Conservation (phyloP, 768 basidiomycete species). For the Psilocybe sp. region DNA sequence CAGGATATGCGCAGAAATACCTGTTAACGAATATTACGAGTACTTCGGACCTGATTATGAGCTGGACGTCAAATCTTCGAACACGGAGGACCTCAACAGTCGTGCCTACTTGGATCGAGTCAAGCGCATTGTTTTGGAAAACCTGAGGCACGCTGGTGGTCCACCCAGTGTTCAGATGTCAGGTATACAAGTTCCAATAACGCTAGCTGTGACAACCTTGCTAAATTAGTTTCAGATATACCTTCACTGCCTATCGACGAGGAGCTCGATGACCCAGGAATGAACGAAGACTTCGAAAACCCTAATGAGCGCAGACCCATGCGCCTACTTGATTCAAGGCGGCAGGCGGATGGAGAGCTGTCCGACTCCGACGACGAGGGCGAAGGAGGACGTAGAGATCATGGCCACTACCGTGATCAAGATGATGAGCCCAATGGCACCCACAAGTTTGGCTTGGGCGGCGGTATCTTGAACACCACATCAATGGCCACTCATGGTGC, state of each 20-base stretch:
- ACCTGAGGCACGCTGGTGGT: constrained; percentile 79
- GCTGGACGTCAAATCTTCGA: constrained; percentile 91
- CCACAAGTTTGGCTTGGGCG: constrained; percentile 62
- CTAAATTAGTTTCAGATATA: constrained; percentile 52
- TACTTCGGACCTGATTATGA: constrained; percentile 98
- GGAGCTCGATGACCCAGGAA: constrained; percentile 73
- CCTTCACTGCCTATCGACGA: constrained; percentile 84
- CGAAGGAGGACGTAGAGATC: constrained; percentile 77
- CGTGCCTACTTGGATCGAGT: constrained; percentile 91
- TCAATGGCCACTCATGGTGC: constrained; percentile 63
- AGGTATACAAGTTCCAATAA: constrained; percentile 41
- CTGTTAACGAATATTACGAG: constrained; percentile 98
- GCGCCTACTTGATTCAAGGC: constrained; percentile 73
- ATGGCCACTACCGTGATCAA: constrained; percentile 53
- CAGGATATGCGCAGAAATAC: constrained; percentile 63
- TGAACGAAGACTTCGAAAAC: constrained; percentile 80
- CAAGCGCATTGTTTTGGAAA: constrained; percentile 88
- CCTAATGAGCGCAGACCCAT: constrained; percentile 75
- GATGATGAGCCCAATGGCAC: constrained; percentile 43
- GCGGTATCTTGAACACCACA: constrained; percentile 70
- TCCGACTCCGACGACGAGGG: constrained; percentile 99
- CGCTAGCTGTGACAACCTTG: not conserved
- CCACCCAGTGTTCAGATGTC: constrained; percentile 93
- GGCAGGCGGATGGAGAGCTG: constrained; percentile 84
- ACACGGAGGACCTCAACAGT: constrained; percentile 94